phyloP scores from a whole-genome alignment of 495 filamentous ascomycete species.

The Penicillium paxilli region DNA sequence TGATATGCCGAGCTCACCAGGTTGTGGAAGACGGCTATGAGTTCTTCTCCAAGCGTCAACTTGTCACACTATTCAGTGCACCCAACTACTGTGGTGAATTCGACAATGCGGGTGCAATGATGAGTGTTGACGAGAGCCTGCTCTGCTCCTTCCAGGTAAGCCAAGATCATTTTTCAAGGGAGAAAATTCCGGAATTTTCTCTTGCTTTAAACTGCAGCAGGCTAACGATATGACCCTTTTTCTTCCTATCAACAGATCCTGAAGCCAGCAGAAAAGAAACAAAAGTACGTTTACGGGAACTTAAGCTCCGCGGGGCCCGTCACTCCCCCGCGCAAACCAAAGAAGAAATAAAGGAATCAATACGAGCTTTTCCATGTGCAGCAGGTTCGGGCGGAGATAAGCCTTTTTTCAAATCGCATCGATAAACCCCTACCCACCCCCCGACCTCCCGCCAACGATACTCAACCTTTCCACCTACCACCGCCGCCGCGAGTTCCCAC shows the following conservation, averaged over 20 bases:
- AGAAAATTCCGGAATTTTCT: conserved; percentile 14
- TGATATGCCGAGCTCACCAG: conserved; percentile 98
- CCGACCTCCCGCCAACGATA: conserved; percentile 19
- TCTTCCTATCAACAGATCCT: conserved; percentile 65
- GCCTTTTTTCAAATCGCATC: conserved; percentile 23
- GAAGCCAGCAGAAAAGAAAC: conserved; percentile 99
- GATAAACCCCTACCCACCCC: conserved; percentile 13
- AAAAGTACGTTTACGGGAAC: conserved; percentile 98
- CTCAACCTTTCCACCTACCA: conserved; percentile 16
- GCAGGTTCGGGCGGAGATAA: conserved; percentile 98
- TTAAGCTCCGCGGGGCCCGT: conserved; percentile 82
- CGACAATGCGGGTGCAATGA: conserved; percentile 99
- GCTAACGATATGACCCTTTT: conserved; percentile 7
- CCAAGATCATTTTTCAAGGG: conserved; percentile 19
- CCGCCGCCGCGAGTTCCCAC: conserved; percentile 20
- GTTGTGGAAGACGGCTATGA: conserved; percentile 99
- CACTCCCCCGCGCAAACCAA: conserved; percentile 89
- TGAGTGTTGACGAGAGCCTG: conserved; percentile 99
- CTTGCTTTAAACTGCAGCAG: neutral
- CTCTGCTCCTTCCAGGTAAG: conserved; percentile 97
- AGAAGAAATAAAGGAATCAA: conserved; percentile 76
- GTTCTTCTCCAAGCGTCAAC: conserved; percentile 97
- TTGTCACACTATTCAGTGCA: conserved; percentile 96
- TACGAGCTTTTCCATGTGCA: conserved; percentile 81
- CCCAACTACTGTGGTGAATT: conserved; percentile 99